A percentile compares a stretch with the other conserved stretches of the same genome.
These are phyloP conservation scores for Pigoraptor vietnamica DNA, from an alignment of 78 protist species.

Conservation along the genomic window DNA sequence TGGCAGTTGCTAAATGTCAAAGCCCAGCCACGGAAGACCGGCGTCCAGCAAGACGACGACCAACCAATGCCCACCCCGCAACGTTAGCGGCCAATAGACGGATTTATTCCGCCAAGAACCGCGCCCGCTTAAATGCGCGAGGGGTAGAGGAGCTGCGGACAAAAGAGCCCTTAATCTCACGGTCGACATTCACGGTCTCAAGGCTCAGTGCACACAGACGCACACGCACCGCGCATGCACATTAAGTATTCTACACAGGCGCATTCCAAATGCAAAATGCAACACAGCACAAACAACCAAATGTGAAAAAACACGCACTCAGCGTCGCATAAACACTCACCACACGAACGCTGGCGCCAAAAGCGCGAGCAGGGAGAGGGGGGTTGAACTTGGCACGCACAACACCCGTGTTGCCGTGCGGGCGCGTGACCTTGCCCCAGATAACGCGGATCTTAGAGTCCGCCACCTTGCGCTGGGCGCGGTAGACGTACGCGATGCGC, in stretches of 20 bases:
- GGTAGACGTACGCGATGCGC: constrained; percentile 76
- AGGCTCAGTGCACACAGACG: too few relatives aligned
- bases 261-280: neutral
- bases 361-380: constrained; percentile 85
- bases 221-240: neutral
- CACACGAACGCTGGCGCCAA: constrained; percentile 85
- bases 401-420: constrained; percentile 96
- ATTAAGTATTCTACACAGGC: too few relatives aligned
- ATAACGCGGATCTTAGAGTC: constrained; percentile 45
- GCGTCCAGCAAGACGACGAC: too few relatives aligned
- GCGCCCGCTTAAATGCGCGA: constrained; percentile 18
- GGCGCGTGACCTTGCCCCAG: constrained; percentile 89
- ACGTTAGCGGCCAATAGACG: too few relatives aligned
- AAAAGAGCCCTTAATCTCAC: neutral
- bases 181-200: neutral
- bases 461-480: constrained; percentile 36
- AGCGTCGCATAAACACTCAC: constrained; percentile 42
- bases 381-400: constrained; percentile 89
- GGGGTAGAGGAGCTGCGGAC: constrained; percentile 24
- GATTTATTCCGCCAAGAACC: too few relatives aligned
- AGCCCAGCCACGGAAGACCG: too few relatives aligned
- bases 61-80: too few relatives aligned
- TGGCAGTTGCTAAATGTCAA: too few relatives aligned
- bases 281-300: neutral
- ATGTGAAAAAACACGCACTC: too few relatives aligned